Evolutionary conservation across 148 eudicot genomes (phyloP).

Genomic region (Dianthus caryophyllus): DNA sequence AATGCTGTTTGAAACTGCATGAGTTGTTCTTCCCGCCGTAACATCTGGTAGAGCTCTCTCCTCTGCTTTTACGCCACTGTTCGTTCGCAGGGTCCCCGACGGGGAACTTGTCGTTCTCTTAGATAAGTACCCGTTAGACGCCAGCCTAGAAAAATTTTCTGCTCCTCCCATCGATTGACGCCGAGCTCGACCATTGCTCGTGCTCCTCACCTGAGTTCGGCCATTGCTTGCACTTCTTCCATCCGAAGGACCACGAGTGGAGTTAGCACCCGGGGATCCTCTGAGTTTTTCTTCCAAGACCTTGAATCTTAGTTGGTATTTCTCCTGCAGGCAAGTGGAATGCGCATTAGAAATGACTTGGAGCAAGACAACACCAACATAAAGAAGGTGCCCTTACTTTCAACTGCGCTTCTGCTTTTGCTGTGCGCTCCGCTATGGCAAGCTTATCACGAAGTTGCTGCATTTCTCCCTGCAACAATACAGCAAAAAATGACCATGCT

Average conservation of each 20-base stretch:
- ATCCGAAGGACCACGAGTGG: slow-evolving; percentile 40
- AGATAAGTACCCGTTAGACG: slow-evolving; percentile 55
- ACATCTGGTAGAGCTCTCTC: neutral
- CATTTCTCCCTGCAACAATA: slow-evolving; percentile 63
- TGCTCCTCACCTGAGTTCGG: slow-evolving; percentile 10
- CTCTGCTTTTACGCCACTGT: slow-evolving; percentile 8
- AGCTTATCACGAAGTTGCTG: slow-evolving; percentile 89
- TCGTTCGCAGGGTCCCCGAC: slow-evolving; percentile 34
- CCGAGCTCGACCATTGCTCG: slow-evolving; percentile 28
- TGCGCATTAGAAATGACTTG: slow-evolving; percentile 8
- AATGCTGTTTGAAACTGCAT: slow-evolving; percentile 20
- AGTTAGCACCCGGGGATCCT: slow-evolving; percentile 37
- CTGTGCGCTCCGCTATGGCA: slow-evolving; percentile 81
- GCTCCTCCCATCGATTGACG: slow-evolving; percentile 85
- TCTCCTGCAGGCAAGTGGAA: slow-evolving; percentile 47
- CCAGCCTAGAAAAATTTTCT: slow-evolving; percentile 51
- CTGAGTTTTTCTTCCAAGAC: slow-evolving; percentile 85
- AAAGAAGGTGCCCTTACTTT: slow-evolving; percentile 47
- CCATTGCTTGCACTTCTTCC: slow-evolving; percentile 58
- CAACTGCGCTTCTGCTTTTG: slow-evolving; percentile 88
- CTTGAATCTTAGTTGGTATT: slow-evolving; percentile 84
- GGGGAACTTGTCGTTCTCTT: slow-evolving; percentile 44
- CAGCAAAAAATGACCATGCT: neutral
- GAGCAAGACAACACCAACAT: neutral
- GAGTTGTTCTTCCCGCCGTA: neutral